Base-by-base conservation (phyloP, 805 yeast species). In the Starmerella khaoyaiensis region DNA sequence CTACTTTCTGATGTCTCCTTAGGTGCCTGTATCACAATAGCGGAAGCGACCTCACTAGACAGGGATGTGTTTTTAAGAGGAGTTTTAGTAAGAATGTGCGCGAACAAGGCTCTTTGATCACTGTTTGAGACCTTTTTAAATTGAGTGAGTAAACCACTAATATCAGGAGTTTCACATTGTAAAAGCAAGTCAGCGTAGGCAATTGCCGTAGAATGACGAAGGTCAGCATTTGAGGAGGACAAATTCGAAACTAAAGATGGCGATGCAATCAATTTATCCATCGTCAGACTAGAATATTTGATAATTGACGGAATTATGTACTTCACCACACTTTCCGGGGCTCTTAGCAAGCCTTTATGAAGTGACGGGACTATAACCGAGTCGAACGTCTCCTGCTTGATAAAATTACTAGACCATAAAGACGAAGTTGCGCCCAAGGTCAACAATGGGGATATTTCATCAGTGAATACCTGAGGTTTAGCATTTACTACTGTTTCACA, bases 1-100 rank as follows among this genome's bases (percentile, higher is more conserved):
- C 80, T 71, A 1, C 45, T 14, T 51, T 87, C 97, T 48, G 83
- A 81, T 31, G 74, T 71, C 50, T 87, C 97, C 48, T 80, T 84
- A 0, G 69, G 36, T 3, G 78, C 62, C n/a, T 74, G 58, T 2
- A 77, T 64, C 1, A 66, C 45, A 24, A 82, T 51, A 0, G 59
- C 64, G 1, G 58, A 50, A 2, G 69, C 54, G 4, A 77, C 57
- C 3, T 27, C 18, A 5, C 4, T 30, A 14, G 11, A n/a, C 5
- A 18, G 16, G 5, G 26, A n/a, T 2, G 15, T 23, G 11, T 18
- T 19, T 2, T 25, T 16, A 5, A 23, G 19, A 1, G 42, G 45
- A 1, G 52, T 44, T n/a, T 48, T 39, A 1, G 53, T 36, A 10
- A 83, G 53, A 3, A 71, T 56, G 12, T 59, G 55, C 2, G 74